These are phyloP conservation scores for Zoysia pacifica DNA, from an alignment of 176 grass and related monocot genomes.

Conservation along the genomic window DNA sequence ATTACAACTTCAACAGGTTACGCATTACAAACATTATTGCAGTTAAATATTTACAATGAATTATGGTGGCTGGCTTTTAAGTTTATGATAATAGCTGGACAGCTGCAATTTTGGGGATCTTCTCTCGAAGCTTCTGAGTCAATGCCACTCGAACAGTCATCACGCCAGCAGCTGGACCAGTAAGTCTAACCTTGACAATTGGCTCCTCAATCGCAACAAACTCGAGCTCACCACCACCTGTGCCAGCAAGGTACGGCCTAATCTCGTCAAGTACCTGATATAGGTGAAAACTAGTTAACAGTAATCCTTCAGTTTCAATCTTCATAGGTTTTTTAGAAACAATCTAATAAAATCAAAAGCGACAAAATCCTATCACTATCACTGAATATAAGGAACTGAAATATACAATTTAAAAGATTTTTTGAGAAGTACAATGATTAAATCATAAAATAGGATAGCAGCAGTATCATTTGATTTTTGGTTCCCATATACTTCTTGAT, in stretches of 20 bases:
- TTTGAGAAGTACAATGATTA: background rate
- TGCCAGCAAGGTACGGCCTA: constrained; percentile 91
- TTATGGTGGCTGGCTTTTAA: background rate
- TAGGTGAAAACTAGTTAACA: background rate
- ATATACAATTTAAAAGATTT: background rate
- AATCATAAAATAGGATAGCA: background rate
- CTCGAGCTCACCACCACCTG: constrained; percentile 86
- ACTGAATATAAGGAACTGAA: background rate
- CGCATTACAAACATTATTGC: constrained; percentile 9
- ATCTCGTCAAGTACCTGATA: constrained; percentile 91
- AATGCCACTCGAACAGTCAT: constrained; percentile 93
- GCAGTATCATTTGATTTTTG: background rate
- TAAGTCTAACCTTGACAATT: constrained; percentile 82
- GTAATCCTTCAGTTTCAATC: background rate
- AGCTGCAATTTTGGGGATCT: constrained; percentile 82
- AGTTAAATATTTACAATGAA: constrained; percentile 23
- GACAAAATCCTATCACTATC: background rate
- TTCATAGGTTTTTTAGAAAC: background rate
- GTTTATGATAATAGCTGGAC: constrained; percentile 74
- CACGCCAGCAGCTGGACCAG: constrained; percentile 77
- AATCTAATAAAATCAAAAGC: background rate
- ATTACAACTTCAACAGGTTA: background rate
- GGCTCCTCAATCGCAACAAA: constrained; percentile 85
- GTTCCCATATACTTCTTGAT: background rate
- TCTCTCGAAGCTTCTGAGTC: constrained; percentile 95